These are phyloP conservation scores for Pueraria montana DNA, from an alignment of 306 rosid genomes.

Conservation along the genomic window DNA sequence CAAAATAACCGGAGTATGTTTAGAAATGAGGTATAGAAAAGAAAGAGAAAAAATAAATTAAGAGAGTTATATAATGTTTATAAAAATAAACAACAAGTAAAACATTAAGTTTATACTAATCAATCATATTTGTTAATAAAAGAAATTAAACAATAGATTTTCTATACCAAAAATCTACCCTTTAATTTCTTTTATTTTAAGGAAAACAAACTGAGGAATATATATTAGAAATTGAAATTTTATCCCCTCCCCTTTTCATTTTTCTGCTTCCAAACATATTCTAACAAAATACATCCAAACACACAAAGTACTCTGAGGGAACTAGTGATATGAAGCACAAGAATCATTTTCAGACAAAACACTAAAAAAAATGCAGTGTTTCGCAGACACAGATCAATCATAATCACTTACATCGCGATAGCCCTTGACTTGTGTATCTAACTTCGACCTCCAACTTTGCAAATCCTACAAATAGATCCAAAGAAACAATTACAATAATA, in stretches of 20 bases:
- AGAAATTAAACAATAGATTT: neutral
- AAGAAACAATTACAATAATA: neutral
- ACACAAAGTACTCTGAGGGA: neutral
- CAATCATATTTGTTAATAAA: neutral
- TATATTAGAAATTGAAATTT: neutral
- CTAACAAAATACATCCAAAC: neutral
- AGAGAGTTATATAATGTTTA: neutral
- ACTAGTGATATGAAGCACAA: conserved; percentile 10
- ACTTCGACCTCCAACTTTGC: conserved; percentile 91
- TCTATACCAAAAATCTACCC: neutral
- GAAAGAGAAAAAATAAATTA: neutral
- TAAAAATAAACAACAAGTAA: neutral
- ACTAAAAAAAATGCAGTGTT: neutral
- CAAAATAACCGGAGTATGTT: neutral
- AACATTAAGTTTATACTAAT: neutral
- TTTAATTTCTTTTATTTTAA: neutral
- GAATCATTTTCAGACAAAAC: neutral
- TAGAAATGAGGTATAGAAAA: neutral
- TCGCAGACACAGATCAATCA: neutral
- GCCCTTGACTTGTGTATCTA: conserved; percentile 87
- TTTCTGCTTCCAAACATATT: neutral
- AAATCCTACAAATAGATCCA: conserved; percentile 70
- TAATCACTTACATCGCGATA: conserved; percentile 81
- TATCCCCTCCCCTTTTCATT: neutral
- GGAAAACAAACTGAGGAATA: neutral